Base-by-base conservation (phyloP, 2,329 filamentous ascomycete genomes). In the Metarhizium anisopliae region DNA sequence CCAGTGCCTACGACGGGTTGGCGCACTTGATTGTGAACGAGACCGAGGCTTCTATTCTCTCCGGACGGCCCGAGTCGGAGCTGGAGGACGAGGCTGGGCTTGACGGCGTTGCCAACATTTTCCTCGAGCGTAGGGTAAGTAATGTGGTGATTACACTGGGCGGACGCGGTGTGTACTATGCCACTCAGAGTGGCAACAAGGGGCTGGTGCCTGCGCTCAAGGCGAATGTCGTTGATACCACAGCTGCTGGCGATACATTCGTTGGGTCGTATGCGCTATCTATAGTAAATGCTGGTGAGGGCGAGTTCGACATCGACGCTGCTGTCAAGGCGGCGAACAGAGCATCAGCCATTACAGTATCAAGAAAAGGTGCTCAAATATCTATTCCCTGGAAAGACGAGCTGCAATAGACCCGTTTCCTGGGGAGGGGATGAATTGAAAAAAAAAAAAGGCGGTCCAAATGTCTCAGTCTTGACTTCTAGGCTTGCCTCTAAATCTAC, bases 191-290 rank as follows among this genome's bases (percentile, higher is more conserved):
- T 3, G 71, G 68, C 29, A 64, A 63, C 47, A 74, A 74, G 53
- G 77, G 74, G 1, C 65, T 84, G 60, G 70, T 91, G 4, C 69
- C 74, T 2, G 90, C 89, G 0, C 78, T 82, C 59, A 86, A 87
- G 70, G 86, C 90, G 4, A 72, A 69, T 20, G 93, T 97, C 2
- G 83, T 96, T 4, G 93, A 97, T 69, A 97, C 93, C 1, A 97
- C 93, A 7, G 93, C 88, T 2, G 94, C 94, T 5, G 93, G 93
- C 0, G 93, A 97, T 69, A 96, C 93, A 0, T 96, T 96, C 72
- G 89, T 95, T 5, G 93, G 94, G 2, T 87, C 84, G 25, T 95
- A 96, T 68, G 88, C 90, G 2, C 82, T 94, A 30, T 82, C 84
- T 56, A 80, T 87, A 35, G 89, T 89, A 43, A 77, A 67, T 53